Conservation (phyloP, 1,284 basidiomycete genomes). For the Fomes fomentarius region DNA sequence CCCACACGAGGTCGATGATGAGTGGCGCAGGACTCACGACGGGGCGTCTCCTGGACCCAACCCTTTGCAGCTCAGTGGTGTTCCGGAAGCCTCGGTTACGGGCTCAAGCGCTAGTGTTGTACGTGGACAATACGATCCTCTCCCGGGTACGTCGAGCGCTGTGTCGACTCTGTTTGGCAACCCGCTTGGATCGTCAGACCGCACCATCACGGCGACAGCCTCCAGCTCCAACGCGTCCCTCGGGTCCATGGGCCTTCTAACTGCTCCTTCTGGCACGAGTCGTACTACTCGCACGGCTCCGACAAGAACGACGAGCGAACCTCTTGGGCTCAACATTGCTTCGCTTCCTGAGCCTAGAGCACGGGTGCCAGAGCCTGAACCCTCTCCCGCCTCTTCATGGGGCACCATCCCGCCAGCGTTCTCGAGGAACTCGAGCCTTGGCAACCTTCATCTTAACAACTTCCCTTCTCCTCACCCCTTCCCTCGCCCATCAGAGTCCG, state of each 20-base stretch:
- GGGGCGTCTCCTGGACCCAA: constrained; percentile 9
- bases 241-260: background rate
- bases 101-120: constrained; percentile 10
- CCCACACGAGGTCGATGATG: constrained; percentile 15
- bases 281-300: background rate
- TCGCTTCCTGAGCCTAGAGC: constrained; percentile 4
- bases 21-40: constrained; percentile 5
- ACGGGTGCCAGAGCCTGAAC: constrained; percentile 5
- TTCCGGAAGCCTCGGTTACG: constrained; percentile 8
- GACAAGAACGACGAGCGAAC: background rate
- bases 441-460: constrained; percentile 13
- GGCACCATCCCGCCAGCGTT: constrained; percentile 9
- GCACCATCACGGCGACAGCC: background rate
- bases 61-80: constrained; percentile 16
- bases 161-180: constrained; percentile 8
- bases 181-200: background rate
- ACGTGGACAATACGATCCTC: constrained; percentile 7
- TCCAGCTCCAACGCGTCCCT: constrained; percentile 1
- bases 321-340: constrained; percentile 3
- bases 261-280: background rate
- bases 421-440: constrained; percentile 23
- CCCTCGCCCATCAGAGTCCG: constrained; percentile 1
- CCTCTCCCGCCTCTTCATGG: constrained; percentile 29
- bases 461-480: constrained; percentile 8
- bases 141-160: constrained; percentile 3